Evolutionary conservation across 441 rosid genomes (phyloP), one percentile per base, ranked within the genome.

Genomic region (Syzygium syzygioides): DNA sequence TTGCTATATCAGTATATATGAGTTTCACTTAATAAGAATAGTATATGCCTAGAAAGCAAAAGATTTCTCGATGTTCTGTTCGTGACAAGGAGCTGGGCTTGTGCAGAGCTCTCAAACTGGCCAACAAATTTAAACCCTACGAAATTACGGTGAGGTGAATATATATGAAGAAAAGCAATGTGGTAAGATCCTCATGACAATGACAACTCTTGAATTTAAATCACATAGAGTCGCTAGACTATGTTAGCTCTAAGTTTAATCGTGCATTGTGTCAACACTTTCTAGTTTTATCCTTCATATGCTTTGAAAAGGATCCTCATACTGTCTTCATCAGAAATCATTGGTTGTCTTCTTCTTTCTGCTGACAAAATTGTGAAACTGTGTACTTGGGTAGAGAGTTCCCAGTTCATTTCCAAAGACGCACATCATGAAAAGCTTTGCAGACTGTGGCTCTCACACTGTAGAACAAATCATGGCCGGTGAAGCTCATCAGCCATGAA

Each of bases 101-200:
- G 3, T 0, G 1, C 0, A 25, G 14, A 10, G n/a, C 26, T 4
- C 14, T 57, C 14, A 11, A 57, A 57, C 4, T 3, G 0, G 62
- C n/a, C n/a, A 57, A 14, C 62, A 57, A 57, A 57, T 10, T n/a
- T n/a, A 57, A 23, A 57, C 14, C 13, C 62, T 0, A 57, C n/a
- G 6, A 57, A 0, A 25, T 57, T 57, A 6, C 0, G 0, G 6
- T 57, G n/a, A 57, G n/a, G 14, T 57, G 62, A 57, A 25, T 57
- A 9, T 25, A 57, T 57, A 0, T 57, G 26, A 10, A 57, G n/a
- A 57, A 57, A 20, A 57, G 62, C 1, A 25, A 57, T 23, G 26
- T 56, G 28, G 14, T 9, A 56, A 19, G 59, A 56, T 1, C 62
- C 62, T 57, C 14, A 25, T 57, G 62, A 25, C n/a, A 57, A 25